Conservation (phyloP, 345 rosid genomes). For the Cardamine occulta region DNA sequence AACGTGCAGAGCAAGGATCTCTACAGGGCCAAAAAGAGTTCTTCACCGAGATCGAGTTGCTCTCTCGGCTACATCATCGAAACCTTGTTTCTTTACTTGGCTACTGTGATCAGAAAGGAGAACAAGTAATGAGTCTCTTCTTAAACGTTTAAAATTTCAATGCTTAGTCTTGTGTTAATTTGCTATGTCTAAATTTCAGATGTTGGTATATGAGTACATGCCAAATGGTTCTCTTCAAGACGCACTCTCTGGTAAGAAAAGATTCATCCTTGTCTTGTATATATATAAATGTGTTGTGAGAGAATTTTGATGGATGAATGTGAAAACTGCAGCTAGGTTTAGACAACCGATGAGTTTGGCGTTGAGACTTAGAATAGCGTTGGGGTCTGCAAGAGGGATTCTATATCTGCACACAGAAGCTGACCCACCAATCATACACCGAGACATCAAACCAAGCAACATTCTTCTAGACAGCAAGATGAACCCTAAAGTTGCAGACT, state of each 20-base stretch:
- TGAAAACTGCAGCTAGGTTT: conserved; percentile 41
- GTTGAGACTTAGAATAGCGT: conserved; percentile 48
- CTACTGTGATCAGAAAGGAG: conserved; percentile 55
- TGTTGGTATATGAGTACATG: conserved; percentile 60
- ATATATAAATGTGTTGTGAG: neutral
- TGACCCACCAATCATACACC: conserved; percentile 59
- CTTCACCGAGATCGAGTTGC: conserved; percentile 56
- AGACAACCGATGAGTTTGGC: conserved; percentile 39
- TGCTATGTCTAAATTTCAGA: conserved; percentile 38
- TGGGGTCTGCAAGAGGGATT: conserved; percentile 58
- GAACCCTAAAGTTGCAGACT: conserved; percentile 61
- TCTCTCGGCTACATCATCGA: conserved; percentile 63
- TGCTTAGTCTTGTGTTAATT: neutral
- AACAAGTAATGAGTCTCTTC: conserved; percentile 45
- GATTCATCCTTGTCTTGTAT: neutral
- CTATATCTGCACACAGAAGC: conserved; percentile 62
- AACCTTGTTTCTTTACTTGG: conserved; percentile 63
- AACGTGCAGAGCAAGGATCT: conserved; percentile 54
- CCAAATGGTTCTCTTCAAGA: conserved; percentile 56
- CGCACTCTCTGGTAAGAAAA: conserved; percentile 49
- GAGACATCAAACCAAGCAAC: conserved; percentile 61
- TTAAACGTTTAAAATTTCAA: neutral
- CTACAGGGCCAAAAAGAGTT: conserved; percentile 57
- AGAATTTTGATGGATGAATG: neutral
- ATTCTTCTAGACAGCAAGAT: conserved; percentile 52